phyloP scores from a whole-genome alignment of 2,329 filamentous ascomycete genomes.

The Trichoderma harzianum region DNA sequence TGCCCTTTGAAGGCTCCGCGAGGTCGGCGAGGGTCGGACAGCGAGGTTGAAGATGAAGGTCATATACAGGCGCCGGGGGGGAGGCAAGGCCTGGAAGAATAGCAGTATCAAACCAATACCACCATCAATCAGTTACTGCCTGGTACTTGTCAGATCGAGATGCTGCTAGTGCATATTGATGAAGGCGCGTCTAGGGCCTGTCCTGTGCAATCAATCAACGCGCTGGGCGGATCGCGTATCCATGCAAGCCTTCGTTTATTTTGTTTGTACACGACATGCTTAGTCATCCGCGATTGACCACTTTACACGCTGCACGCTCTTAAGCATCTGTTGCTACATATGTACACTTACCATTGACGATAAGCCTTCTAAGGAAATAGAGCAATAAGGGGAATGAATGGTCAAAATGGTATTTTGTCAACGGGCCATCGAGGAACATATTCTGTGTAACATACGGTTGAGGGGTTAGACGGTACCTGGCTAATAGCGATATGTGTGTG shows the following conservation, averaged over 20 bases:
- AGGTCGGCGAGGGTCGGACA: constrained; percentile 37
- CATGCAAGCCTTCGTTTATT: neutral
- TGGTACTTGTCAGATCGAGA: constrained; percentile 5
- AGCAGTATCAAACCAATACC: neutral
- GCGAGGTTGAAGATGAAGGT: constrained; percentile 32
- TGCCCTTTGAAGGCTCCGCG: constrained; percentile 28
- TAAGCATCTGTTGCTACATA: neutral
- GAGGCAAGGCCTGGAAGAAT: neutral
- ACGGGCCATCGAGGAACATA: neutral
- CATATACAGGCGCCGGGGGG: constrained; percentile 31
- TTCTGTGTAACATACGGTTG: neutral
- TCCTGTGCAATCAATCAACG: constrained; percentile 16
- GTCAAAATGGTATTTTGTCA: neutral
- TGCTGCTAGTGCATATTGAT: neutral
- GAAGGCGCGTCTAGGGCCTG: neutral
- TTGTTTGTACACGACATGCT: neutral
- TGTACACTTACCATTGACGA: neutral
- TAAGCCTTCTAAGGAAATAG: too few species aligned
- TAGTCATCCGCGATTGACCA: neutral
- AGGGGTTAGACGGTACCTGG: neutral
- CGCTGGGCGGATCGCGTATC: constrained; percentile 13
- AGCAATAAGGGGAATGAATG: too few species aligned
- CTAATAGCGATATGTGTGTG: neutral
- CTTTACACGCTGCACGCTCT: neutral
- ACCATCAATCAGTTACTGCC: neutral